Evolutionary conservation across 2,329 filamentous ascomycete species (phyloP).

Genomic region (Bertia moriformis): DNA sequence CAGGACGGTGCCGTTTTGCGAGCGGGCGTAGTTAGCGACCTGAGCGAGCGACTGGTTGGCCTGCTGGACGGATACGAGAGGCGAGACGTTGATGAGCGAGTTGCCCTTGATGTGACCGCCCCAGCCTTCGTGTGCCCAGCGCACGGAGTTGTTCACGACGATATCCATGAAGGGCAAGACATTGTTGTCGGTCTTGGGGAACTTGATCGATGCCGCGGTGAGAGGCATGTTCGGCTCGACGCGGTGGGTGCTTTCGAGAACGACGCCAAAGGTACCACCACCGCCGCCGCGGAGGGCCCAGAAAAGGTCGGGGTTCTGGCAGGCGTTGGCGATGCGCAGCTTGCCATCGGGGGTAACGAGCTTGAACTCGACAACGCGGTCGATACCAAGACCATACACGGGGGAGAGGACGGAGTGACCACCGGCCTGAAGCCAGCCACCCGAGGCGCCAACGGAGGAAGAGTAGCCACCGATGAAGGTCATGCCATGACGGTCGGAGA

Average conservation of each 20-base stretch:
- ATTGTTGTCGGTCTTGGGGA: conserved; percentile 6
- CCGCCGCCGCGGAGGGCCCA: background rate
- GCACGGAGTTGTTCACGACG: conserved; percentile 8
- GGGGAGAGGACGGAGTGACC: conserved; percentile 13
- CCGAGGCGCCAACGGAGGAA: conserved; percentile 7
- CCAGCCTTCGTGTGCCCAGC: conserved; percentile 9
- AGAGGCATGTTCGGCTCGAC: conserved; percentile 3
- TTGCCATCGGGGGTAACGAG: conserved; percentile 5
- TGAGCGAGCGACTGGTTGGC: background rate
- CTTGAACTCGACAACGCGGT: conserved; percentile 13
- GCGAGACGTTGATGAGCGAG: background rate
- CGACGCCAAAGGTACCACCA: background rate
- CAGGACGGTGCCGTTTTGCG: background rate
- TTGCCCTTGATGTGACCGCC: conserved; percentile 7
- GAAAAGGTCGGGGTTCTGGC: background rate
- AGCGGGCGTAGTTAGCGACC: background rate
- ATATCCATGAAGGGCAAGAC: conserved; percentile 9
- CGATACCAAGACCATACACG: conserved; percentile 11
- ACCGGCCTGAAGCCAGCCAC: conserved; percentile 12
- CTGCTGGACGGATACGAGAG: background rate
- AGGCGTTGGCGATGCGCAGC: background rate
- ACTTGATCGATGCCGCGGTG: conserved; percentile 7
- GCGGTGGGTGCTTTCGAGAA: background rate
- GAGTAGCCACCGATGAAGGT: conserved; percentile 11
- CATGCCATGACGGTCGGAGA: conserved; percentile 9